Evolutionary conservation across 306 rosid species (phyloP).

Genomic region (Gillenia trifoliata): DNA sequence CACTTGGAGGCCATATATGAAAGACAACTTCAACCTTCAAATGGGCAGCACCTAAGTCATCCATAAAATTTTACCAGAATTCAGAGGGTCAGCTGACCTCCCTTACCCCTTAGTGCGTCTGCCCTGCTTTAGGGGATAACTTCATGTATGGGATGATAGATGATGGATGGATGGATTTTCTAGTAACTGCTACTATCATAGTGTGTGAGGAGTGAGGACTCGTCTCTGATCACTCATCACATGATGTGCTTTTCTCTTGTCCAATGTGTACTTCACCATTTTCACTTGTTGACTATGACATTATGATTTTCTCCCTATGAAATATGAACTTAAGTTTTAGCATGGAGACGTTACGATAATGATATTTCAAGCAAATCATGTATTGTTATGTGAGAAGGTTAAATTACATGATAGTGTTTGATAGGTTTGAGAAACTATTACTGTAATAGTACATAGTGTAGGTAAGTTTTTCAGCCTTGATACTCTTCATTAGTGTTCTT

Average conservation of each 20-base stretch:
- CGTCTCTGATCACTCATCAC: neutral
- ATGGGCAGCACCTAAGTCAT: too few relatives aligned
- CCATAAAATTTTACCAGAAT: too few relatives aligned
- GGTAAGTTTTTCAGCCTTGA: too few relatives aligned
- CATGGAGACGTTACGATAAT: too few relatives aligned
- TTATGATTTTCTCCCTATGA: neutral
- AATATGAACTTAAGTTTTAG: too few relatives aligned
- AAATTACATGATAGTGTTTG: neutral
- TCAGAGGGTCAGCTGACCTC: too few relatives aligned
- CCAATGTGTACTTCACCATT: neutral
- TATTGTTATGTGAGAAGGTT: fast-evolving
- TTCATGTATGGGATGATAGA: neutral
- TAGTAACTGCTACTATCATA: neutral
- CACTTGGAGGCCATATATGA: too few relatives aligned
- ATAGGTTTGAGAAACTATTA: neutral
- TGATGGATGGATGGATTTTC: neutral
- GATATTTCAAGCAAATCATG: too few relatives aligned
- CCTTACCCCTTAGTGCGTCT: too few relatives aligned
- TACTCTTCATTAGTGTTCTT: neutral
- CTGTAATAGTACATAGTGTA: too few relatives aligned
- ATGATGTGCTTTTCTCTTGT: neutral
- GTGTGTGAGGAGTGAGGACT: neutral
- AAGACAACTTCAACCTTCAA: too few relatives aligned
- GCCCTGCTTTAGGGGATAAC: too few relatives aligned
- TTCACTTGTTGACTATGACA: neutral